Percentiles rank a stretch among this genome's conserved stretches.
phyloP scores from a whole-genome alignment of 2,329 filamentous ascomycete species.

The Aspergillus viridinutans region DNA sequence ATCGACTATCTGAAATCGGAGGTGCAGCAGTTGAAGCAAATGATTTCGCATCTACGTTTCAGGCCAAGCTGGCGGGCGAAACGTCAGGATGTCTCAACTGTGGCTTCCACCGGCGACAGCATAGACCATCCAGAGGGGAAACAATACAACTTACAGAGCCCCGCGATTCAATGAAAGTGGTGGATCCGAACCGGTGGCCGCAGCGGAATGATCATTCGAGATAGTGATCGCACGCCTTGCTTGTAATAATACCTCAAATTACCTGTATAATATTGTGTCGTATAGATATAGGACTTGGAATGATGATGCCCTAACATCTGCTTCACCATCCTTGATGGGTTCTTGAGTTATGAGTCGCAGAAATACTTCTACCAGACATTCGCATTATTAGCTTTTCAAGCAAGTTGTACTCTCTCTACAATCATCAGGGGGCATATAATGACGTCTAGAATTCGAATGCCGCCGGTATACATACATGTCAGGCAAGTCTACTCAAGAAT shows the following conservation, averaged over 20 bases:
- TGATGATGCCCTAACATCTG: neutral
- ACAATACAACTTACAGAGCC: neutral
- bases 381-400: neutral
- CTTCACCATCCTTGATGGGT: neutral
- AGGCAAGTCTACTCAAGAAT: slow-evolving; percentile 1
- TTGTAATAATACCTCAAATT: neutral
- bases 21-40: slow-evolving; percentile 26
- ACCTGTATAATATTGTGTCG: neutral
- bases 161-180: neutral
- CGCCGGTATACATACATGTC: neutral
- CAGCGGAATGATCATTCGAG: neutral
- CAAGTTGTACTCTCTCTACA: neutral
- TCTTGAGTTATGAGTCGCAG: neutral
- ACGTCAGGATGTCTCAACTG: too few relatives aligned
- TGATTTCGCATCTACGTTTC: slow-evolving; percentile 19
- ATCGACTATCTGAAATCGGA: slow-evolving; percentile 26
- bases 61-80: neutral
- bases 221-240: neutral
- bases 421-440: neutral
- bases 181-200: neutral
- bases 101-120: neutral
- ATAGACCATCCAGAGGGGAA: neutral
- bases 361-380: neutral
- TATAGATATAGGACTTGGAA: neutral
- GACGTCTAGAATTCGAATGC: neutral